These are phyloP conservation scores for Capronia americana DNA, from an alignment of 2,329 filamentous ascomycete genomes.

Conservation along the genomic window DNA sequence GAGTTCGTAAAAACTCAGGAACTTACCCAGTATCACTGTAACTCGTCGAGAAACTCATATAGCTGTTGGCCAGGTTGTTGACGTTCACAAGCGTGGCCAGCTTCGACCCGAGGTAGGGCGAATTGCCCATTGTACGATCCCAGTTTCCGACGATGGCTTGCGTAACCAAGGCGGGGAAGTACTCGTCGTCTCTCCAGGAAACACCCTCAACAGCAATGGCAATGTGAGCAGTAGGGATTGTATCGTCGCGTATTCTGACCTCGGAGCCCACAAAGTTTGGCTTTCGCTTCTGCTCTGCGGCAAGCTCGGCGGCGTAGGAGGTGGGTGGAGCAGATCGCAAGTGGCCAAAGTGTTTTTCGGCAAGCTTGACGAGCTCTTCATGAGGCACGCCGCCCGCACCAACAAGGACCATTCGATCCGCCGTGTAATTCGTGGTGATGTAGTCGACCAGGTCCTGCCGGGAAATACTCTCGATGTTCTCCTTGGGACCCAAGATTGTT, in stretches of 20 bases:
- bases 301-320: slow-evolving; percentile 72
- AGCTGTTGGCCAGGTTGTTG: slow-evolving; percentile 97
- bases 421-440: slow-evolving; percentile 99
- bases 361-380: slow-evolving; percentile 90
- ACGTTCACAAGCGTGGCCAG: slow-evolving; percentile 93
- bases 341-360: slow-evolving; percentile 90
- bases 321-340: slow-evolving; percentile 78
- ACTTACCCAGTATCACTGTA: slow-evolving; percentile 98
- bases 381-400: slow-evolving; percentile 94
- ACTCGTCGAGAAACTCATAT: slow-evolving; percentile 99
- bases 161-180: slow-evolving; percentile 96
- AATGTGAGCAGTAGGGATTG: slow-evolving; percentile 94
- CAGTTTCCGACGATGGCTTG: slow-evolving; percentile 99
- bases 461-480: slow-evolving; percentile 97
- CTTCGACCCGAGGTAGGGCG: slow-evolving; percentile 96
- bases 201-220: slow-evolving; percentile 99
- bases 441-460: slow-evolving; percentile 90
- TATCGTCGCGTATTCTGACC: slow-evolving; percentile 93
- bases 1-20: not conserved
- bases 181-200: slow-evolving; percentile 98
- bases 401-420: slow-evolving; percentile 98
- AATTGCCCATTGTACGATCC: slow-evolving; percentile 98
- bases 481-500: slow-evolving; percentile 94
- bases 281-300: slow-evolving; percentile 79
- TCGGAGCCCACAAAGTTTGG: slow-evolving; percentile 97